Conservation (phyloP, 306 rosid genomes). For the Pterocarpus macrocarpus region DNA sequence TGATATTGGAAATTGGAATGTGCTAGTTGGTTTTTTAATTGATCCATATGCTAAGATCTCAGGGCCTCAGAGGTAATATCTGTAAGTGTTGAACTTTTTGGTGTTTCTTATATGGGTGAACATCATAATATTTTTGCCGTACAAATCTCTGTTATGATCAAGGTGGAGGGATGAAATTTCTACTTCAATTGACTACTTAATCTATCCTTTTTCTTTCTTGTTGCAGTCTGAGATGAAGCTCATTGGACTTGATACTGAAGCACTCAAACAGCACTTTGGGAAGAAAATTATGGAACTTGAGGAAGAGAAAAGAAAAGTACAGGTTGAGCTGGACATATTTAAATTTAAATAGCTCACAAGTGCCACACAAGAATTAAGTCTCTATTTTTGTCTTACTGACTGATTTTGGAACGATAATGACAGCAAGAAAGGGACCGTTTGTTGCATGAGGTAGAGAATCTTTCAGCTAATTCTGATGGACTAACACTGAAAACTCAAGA, state of each 20-base stretch:
- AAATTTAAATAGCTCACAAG: slow-evolving; percentile 35
- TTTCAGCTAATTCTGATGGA: slow-evolving; percentile 67
- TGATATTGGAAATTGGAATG: slow-evolving; percentile 9
- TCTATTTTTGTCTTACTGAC: slow-evolving; percentile 39
- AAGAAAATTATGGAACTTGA: slow-evolving; percentile 80
- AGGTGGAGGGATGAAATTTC: slow-evolving; percentile 30
- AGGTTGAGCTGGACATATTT: slow-evolving; percentile 57
- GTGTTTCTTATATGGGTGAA: slow-evolving; percentile 10
- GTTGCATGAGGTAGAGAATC: slow-evolving; percentile 75
- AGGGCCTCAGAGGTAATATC: slow-evolving; percentile 4
- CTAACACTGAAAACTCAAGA: slow-evolving; percentile 66
- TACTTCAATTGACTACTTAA: slow-evolving; percentile 35
- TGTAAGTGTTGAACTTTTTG: slow-evolving; percentile 6
- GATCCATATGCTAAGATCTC: slow-evolving; percentile 16
- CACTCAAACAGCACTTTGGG: slow-evolving; percentile 74
- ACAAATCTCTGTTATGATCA: slow-evolving; percentile 26
- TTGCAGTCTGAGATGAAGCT: slow-evolving; percentile 82
- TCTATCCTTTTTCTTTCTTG: slow-evolving; percentile 33
- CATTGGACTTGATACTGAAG: slow-evolving; percentile 65
- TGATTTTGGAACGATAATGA: slow-evolving; percentile 46
- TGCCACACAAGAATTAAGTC: slow-evolving; percentile 2
- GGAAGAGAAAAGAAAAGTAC: slow-evolving; percentile 79
- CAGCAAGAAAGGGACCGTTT: slow-evolving; percentile 82
- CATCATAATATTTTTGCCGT: slow-evolving; percentile 1
- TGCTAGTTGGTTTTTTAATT: slow-evolving; percentile 27